Evolutionary conservation across 306 rosid species (phyloP).

Genomic region (Mimosa bimucronata): DNA sequence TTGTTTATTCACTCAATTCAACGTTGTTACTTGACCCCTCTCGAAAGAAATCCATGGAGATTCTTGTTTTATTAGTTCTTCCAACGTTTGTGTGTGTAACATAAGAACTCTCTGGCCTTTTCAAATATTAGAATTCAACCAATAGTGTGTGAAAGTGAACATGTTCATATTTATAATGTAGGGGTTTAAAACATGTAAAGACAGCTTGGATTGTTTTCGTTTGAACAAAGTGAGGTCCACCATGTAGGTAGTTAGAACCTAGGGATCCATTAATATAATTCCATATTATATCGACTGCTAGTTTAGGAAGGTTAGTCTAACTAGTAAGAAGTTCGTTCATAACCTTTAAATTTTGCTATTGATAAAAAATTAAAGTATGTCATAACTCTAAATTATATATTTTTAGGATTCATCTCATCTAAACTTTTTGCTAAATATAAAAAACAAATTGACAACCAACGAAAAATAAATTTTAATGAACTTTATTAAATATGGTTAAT

Average conservation of each 20-base stretch:
- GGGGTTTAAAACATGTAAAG: not conserved
- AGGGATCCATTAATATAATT: not conserved
- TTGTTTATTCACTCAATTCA: not conserved
- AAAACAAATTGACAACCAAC: not conserved
- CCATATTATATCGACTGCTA: not conserved
- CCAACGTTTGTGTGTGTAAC: not conserved
- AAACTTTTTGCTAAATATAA: too few relatives aligned
- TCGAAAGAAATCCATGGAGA: not conserved
- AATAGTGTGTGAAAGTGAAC: conserved; percentile 8
- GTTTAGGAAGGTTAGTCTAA: too few relatives aligned
- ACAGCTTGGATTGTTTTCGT: conserved; percentile 16
- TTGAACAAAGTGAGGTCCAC: conserved; percentile 23
- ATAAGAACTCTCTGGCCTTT: not conserved
- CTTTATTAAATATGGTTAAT: not conserved
- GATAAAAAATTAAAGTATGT: too few relatives aligned
- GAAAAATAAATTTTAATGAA: not conserved
- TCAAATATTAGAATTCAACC: conserved; percentile 23
- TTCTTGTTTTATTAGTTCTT: not conserved
- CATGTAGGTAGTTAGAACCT: conserved; percentile 12
- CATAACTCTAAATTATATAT: too few relatives aligned
- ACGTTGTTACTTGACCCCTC: not conserved
- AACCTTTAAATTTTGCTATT: too few relatives aligned
- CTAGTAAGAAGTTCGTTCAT: too few relatives aligned
- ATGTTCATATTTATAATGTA: not conserved
- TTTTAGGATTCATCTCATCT: too few relatives aligned